phyloP scores from a whole-genome alignment of 208 protist species.

The Borovskyia barvae region DNA sequence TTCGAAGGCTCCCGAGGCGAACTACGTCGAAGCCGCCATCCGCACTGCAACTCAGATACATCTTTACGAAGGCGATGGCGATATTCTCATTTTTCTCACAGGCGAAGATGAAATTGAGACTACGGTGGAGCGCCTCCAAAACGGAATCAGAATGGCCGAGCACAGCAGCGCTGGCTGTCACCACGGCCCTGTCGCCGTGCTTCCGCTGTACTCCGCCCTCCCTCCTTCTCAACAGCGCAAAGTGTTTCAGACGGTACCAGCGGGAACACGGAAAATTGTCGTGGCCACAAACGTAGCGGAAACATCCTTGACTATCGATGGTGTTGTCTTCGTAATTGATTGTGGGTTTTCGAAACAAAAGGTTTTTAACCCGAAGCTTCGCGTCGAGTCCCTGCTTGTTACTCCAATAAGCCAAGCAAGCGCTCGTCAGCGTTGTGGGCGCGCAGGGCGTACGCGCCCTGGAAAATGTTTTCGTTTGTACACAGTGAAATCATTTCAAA shows the following conservation, averaged over 20 bases:
- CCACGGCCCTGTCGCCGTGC: conserved; percentile 83
- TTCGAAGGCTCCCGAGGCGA: conserved; percentile 85
- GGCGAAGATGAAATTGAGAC: conserved; percentile 99
- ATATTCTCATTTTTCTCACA: conserved; percentile 99
- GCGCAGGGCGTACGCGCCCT: conserved; percentile 94
- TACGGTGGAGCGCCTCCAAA: conserved; percentile 95
- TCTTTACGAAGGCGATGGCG: conserved; percentile 95
- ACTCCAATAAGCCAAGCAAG: conserved; percentile 97
- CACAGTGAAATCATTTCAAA: conserved; percentile 94
- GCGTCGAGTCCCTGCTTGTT: conserved; percentile 97
- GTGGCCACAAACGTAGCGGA: conserved; percentile 99
- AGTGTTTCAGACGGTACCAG: conserved; percentile 95
- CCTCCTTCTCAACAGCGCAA: conserved; percentile 96
- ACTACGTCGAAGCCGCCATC: conserved; percentile 97
- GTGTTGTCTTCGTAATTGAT: conserved; percentile 98
- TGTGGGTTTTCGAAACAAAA: conserved; percentile 98
- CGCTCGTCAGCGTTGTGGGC: conserved; percentile 94
- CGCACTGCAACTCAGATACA: conserved; percentile 98
- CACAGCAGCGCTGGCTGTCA: conserved; percentile 73
- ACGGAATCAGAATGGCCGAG: conserved; percentile 75
- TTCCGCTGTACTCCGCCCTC: conserved; percentile 98
- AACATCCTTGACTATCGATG: conserved; percentile 99
- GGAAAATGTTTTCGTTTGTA: conserved; percentile 98
- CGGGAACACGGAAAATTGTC: conserved; percentile 94
- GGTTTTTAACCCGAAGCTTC: conserved; percentile 96